These are phyloP conservation scores for Globisporangium orthogonon DNA, from an alignment of 352 stramenopile species.

Conservation along the genomic window DNA sequence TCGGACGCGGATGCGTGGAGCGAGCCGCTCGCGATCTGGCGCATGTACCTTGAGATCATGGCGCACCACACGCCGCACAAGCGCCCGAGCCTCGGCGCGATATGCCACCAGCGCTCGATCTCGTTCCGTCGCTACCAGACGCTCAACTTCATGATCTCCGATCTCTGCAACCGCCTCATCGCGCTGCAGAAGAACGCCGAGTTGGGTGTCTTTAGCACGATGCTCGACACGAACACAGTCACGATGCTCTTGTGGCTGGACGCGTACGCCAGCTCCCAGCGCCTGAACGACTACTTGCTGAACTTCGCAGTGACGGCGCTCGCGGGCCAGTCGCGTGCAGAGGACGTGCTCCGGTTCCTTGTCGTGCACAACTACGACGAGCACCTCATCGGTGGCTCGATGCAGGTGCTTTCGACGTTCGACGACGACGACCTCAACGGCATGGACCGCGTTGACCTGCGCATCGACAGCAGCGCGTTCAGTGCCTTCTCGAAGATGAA, in stretches of 20 bases:
- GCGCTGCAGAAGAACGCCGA: conserved; percentile 33
- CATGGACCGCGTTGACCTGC: conserved; percentile 51
- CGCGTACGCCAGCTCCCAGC: conserved; percentile 52
- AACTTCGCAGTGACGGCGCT: conserved; percentile 39
- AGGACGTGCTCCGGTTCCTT: conserved; percentile 57
- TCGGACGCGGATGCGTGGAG: conserved; percentile 64
- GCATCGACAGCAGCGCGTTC: conserved; percentile 34
- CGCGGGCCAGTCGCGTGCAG: conserved; percentile 19
- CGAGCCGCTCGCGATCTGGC: conserved; percentile 69
- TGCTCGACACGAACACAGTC: conserved; percentile 35
- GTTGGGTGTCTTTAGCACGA: conserved; percentile 19
- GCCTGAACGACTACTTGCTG: conserved; percentile 39
- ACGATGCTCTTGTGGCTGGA: conserved; percentile 51
- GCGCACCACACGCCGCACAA: conserved; percentile 32
- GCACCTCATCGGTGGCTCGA: conserved; percentile 44
- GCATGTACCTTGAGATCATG: conserved; percentile 57
- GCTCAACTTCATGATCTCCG: conserved; percentile 72
- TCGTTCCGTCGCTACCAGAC: conserved; percentile 67
- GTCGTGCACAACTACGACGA: conserved; percentile 76
- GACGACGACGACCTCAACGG: conserved; percentile 40
- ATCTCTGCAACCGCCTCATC: conserved; percentile 63
- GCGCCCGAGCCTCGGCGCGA: conserved; percentile 32
- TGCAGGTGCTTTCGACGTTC: conserved; percentile 22
- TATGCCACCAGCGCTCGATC: conserved; percentile 49
- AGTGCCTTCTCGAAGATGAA: conserved; percentile 30